A percentile compares a stretch with the other conserved stretches of the same genome.
phyloP scores from a whole-genome alignment of 2,329 filamentous ascomycete genomes.

The Monosporascus cannonballus region DNA sequence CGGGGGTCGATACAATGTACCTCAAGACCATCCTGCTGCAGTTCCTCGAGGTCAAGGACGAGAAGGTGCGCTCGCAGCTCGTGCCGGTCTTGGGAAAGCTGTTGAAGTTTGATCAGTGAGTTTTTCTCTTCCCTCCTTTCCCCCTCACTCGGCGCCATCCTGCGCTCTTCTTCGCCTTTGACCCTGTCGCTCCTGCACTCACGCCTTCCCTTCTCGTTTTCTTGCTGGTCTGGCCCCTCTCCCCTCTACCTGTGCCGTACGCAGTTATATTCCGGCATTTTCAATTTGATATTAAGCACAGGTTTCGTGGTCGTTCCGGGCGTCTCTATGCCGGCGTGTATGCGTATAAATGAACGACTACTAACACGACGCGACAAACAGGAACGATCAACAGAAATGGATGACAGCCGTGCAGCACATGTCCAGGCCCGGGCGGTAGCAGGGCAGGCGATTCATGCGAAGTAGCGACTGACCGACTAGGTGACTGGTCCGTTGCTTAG shows the following conservation, averaged over 20 bases:
- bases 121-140: conserved; percentile 10
- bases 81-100: conserved; percentile 73
- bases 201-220: background rate
- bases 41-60: conserved; percentile 76
- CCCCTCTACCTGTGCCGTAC: background rate
- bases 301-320: no score
- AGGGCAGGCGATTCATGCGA: no score
- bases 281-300: no score
- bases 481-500: no score
- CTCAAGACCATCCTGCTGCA: conserved; percentile 77
- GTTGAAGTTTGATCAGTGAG: conserved; percentile 70
- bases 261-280: no score
- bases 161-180: background rate
- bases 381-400: conserved; percentile 78
- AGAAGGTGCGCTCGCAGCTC: conserved; percentile 66
- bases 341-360: conserved; percentile 13
- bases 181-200: background rate
- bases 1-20: conserved; percentile 50
- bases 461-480: no score
- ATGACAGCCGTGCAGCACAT: conserved; percentile 61
- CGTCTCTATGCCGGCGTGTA: background rate
- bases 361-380: conserved; percentile 14
- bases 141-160: background rate
- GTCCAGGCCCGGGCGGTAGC: conserved; percentile 17
- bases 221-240: background rate